Base-by-base conservation (phyloP, 352 stramenopile genomes). In the Lagenidium sp. region DNA sequence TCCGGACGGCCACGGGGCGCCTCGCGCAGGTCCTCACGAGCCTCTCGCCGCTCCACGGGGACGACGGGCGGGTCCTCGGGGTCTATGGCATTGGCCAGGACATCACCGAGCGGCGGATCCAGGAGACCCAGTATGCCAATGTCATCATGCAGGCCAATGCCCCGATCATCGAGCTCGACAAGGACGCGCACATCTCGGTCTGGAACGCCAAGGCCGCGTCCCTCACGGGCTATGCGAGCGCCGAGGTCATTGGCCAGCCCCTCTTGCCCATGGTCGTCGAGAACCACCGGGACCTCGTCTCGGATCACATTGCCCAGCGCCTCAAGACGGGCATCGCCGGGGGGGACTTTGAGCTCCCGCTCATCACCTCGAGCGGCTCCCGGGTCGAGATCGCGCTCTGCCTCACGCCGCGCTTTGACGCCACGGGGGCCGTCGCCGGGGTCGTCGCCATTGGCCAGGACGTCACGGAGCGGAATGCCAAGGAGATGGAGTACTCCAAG, bases 91-190 rank as follows among this genome's bases (percentile, higher is more conserved):
- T 83, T 20, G 68, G 71, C 4, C 57, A 75, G 37, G 70, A 83
- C 32, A 63, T 80, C 36, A 81, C 70, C 20, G 55, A 80, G 53
- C 65, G 61, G 44, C 55, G 58, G 21, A 63, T 77, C 15, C 64
- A 79, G 31, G 66, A 82, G 47, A 59, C 63, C 28, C 69, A 88
- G 50, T 83, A 85, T 30, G 65, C 64, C 4, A 58, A 65, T 3
- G 68, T 91, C 13, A 78, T 91, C 57, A 85, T 84, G 58, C 70
- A 81, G 36, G 76, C 76, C 11, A 89, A 89, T 45, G 67, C 72
- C 37, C 69, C 77, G 2, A 89, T 89, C 22, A 82, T 91, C 44
- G 79, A 84, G 44, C 59, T 89, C 26, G 76, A 91, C 49, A 70
- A 68, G 42, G 60, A 88, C n/a, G 75, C 63, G 0, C 63, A 73